Base-by-base conservation (phyloP, 805 yeast species). In the Myxozyma lipomycoides region DNA sequence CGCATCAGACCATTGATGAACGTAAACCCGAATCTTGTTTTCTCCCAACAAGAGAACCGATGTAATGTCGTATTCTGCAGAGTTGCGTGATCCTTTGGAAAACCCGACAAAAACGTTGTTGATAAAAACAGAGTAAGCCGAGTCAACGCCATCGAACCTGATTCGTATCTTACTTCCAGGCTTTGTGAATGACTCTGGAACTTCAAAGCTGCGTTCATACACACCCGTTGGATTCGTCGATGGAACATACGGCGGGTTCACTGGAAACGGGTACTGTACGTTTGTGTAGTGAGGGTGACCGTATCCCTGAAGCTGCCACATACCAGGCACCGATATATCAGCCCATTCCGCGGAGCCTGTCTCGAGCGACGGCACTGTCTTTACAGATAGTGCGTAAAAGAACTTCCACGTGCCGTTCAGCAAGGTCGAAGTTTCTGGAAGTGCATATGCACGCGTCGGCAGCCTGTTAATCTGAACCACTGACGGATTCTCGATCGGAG, bases 71-170 rank as follows among this genome's bases (percentile, higher is more conserved):
- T 65, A 68, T 47, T 68, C 71, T 10, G 69, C 58, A 1, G 67
- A 61, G 48, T 68, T 68, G 38, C 71, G 58, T 44, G 67, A 62
- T 21, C 72, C 71, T 52, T 66, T 61, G 35, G n/a, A n/a, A n/a
- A n/a, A n/a, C n/a, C n/a, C n/a, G 60, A 55, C 63, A 36, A 61
- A 60, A 5, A 40, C 21, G n/a, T 64, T 67, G 55, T 68, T 66
- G 12, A 68, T 40, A 49, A 60, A 67, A 17, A 67, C 66, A 52
- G 64, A 66, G 45, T 55, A 66, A 1, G 67, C 66, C 34, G 64
- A 62, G 41, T 68, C 71, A 4, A 68, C 71, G 12, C 72, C 72
- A 53, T 67, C 70, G 50, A 68, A 68, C 19, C 69, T 51, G 12
- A 68, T 24, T 12, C 70, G 44, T 10, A 28, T 28, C 17, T 42